These are phyloP conservation scores for Coniella vitis DNA, from an alignment of 2,329 filamentous ascomycete species.

Conservation along the genomic window DNA sequence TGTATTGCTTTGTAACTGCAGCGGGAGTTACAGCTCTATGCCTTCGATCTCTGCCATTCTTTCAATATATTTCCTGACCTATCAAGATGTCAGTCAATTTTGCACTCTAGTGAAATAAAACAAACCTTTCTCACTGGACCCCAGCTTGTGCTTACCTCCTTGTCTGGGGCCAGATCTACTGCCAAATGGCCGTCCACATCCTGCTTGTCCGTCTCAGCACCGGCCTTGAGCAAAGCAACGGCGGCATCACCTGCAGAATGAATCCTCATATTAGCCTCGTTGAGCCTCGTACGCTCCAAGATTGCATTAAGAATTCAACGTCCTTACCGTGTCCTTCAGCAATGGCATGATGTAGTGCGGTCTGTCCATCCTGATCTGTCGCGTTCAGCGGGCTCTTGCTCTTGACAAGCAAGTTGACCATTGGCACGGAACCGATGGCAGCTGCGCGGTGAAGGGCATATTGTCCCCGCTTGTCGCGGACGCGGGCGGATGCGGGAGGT, in stretches of 20 bases:
- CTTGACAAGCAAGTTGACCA: constrained; percentile 72
- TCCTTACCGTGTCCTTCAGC: constrained; percentile 59
- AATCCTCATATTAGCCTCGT: constrained; percentile 33
- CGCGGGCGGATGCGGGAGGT: constrained; percentile 63
- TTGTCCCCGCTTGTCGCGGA: constrained; percentile 83
- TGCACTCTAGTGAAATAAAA: constrained; percentile 1
- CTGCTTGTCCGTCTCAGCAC: constrained; percentile 74
- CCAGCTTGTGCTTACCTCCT: constrained; percentile 51
- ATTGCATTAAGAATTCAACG: not conserved
- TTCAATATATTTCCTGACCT: constrained; percentile 72
- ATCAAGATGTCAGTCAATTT: constrained; percentile 5
- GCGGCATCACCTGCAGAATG: constrained; percentile 55
- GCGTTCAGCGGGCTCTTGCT: constrained; percentile 76
- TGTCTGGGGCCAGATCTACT: constrained; percentile 79
- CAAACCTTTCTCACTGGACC: constrained; percentile 9
- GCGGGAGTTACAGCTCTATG: constrained; percentile 47
- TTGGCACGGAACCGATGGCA: constrained; percentile 80
- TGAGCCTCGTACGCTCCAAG: not conserved
- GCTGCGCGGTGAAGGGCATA: constrained; percentile 87
- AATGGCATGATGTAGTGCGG: constrained; percentile 81
- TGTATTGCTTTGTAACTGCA: not conserved
- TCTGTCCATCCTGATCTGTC: constrained; percentile 75
- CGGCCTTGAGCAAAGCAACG: constrained; percentile 72
- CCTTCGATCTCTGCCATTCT: constrained; percentile 78
- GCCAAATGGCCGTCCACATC: constrained; percentile 65